These are phyloP conservation scores for Hypholoma fasciculare DNA, from an alignment of 768 basidiomycete genomes.

Conservation along the genomic window DNA sequence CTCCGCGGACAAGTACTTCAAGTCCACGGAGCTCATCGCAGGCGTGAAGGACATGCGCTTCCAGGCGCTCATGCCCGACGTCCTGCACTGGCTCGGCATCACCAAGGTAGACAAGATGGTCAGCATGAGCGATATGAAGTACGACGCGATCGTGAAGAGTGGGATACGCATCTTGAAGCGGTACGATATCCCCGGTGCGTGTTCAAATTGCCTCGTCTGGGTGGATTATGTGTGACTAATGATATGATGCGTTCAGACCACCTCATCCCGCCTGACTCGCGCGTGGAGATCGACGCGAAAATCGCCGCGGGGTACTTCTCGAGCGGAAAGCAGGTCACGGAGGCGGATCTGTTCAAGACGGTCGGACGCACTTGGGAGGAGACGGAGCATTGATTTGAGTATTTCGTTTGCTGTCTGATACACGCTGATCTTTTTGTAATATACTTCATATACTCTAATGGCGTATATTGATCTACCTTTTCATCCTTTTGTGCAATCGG, in stretches of 20 bases:
- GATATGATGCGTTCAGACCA: conserved; percentile 47
- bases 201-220: neutral
- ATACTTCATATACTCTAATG: no score
- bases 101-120: conserved; percentile 89
- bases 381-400: conserved; percentile 60
- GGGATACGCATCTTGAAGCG: conserved; percentile 81
- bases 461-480: no score
- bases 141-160: conserved; percentile 88
- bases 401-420: no score
- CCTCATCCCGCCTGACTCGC: conserved; percentile 86
- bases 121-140: conserved; percentile 94
- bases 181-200: conserved; percentile 83
- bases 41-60: conserved; percentile 98
- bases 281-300: conserved; percentile 96
- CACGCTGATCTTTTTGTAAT: no score
- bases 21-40: conserved; percentile 89
- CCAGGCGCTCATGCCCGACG: conserved; percentile 93
- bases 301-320: conserved; percentile 94
- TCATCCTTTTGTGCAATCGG: no score
- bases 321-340: conserved; percentile 71
- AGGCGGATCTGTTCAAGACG: conserved; percentile 82
- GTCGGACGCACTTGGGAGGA: conserved; percentile 92
- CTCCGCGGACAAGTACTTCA: conserved; percentile 91
- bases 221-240: neutral
- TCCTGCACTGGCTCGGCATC: conserved; percentile 93